Percentiles rank a stretch among this genome's conserved stretches.
Evolutionary conservation across 495 filamentous ascomycete genomes (phyloP).

Genomic region (Penicillium turbatum): DNA sequence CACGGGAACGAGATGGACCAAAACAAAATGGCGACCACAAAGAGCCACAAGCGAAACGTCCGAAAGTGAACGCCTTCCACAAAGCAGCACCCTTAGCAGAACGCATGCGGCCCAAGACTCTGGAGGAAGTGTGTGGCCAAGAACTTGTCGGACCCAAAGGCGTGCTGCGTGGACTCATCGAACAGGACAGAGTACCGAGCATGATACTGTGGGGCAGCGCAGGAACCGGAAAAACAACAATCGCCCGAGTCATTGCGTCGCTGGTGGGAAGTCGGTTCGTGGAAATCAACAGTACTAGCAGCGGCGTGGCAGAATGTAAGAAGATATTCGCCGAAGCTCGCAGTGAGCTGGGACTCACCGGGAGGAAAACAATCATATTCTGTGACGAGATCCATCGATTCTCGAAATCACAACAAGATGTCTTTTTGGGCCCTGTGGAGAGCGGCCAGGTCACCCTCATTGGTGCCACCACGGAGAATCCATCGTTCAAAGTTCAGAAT

Average conservation of each 20-base stretch:
- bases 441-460: slow-evolving; percentile 87
- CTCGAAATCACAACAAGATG: slow-evolving; percentile 89
- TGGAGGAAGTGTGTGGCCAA: slow-evolving; percentile 89
- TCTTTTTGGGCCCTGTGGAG: slow-evolving; percentile 91
- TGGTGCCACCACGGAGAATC: slow-evolving; percentile 95
- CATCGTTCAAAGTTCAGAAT: slow-evolving; percentile 87
- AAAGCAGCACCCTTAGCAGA: slow-evolving; percentile 83
- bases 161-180: slow-evolving; percentile 83
- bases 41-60: slow-evolving; percentile 49
- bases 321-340: slow-evolving; percentile 85
- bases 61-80: slow-evolving; percentile 57
- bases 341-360: slow-evolving; percentile 75
- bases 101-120: slow-evolving; percentile 78
- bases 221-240: slow-evolving; percentile 95
- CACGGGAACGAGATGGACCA: slow-evolving; percentile 15
- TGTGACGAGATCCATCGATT: slow-evolving; percentile 98
- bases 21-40: slow-evolving; percentile 18
- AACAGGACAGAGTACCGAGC: slow-evolving; percentile 79
- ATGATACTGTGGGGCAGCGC: slow-evolving; percentile 95
- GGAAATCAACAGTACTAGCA: slow-evolving; percentile 92
- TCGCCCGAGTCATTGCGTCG: slow-evolving; percentile 86
- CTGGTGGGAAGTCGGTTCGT: slow-evolving; percentile 79
- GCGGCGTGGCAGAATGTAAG: slow-evolving; percentile 89
- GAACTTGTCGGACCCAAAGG: slow-evolving; percentile 82
- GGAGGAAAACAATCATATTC: slow-evolving; percentile 91